These are phyloP conservation scores for Candida peoriensis DNA, from an alignment of 805 yeast species.

Conservation along the genomic window DNA sequence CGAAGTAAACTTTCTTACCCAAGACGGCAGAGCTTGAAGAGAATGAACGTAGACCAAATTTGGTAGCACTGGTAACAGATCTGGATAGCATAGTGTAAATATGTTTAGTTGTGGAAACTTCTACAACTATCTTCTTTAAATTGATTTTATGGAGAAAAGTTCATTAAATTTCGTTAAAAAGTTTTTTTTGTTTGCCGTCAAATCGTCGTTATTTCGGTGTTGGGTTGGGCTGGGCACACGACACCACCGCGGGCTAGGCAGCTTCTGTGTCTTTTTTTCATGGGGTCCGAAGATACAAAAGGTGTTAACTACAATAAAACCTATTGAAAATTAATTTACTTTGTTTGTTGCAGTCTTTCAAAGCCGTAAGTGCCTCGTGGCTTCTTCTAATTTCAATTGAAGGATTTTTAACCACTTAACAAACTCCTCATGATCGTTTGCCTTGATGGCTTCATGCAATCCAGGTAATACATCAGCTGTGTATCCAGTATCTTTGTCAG, in stretches of 20 bases:
- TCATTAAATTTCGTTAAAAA: too few relatives aligned
- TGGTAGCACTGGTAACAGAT: slow-evolving; percentile 11
- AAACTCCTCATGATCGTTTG: slow-evolving; percentile 34
- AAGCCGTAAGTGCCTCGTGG: slow-evolving; percentile 7
- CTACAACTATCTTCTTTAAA: too few relatives aligned
- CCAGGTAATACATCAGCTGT: slow-evolving; percentile 55
- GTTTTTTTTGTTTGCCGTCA: too few relatives aligned
- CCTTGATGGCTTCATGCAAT: slow-evolving; percentile 48
- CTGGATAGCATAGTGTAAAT: slow-evolving; percentile 13
- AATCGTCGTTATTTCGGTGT: too few relatives aligned
- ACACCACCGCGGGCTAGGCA: too few relatives aligned
- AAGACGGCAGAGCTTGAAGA: slow-evolving; percentile 23
- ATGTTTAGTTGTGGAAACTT: slow-evolving; percentile 1
- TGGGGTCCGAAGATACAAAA: too few relatives aligned
- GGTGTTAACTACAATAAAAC: neutral
- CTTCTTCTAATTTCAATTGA: slow-evolving; percentile 1
- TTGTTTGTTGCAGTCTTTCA: slow-evolving; percentile 1
- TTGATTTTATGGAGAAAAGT: too few relatives aligned
- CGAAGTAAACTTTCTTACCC: slow-evolving; percentile 51
- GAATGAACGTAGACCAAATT: slow-evolving; percentile 16
- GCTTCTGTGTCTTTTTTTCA: too few relatives aligned
- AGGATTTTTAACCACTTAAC: slow-evolving; percentile 9
- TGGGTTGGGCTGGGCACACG: too few relatives aligned
- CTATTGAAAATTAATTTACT: neutral
- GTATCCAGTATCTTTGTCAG: slow-evolving; percentile 47